Evolutionary conservation across 371 early-diverging fungal genomes (phyloP), one percentile per base, ranked within the genome.

Genomic region (Actinomortierella ambigua): DNA sequence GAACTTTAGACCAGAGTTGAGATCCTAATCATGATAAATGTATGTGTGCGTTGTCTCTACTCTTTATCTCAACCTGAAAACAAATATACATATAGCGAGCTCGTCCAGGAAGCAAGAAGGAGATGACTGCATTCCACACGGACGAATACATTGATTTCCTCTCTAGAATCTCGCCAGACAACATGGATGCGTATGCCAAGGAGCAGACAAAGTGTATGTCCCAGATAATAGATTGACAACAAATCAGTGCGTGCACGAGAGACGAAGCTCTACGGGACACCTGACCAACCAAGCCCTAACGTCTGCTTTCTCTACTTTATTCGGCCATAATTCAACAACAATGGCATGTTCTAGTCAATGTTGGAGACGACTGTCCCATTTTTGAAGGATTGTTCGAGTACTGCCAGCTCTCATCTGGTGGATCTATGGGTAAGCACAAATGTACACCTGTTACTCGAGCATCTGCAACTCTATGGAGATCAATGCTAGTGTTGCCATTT

Each of bases 141-240:
- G 95, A 97, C 76, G 99, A 99, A 68, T 99, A 99, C 76, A 95
- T 99, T 62, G 95, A 98, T 68, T 99, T 99, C 77, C 82, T 99
- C 56, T 82, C 91, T 34, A 88, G 92, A 53, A 96, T 99, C 1
- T 94, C 95, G 1, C 96, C 98, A 0, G 98, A 98, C 22, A 96
- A 93, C 69, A 85, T 92, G 60, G 92, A 95, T 41, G 81, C 90
- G 27, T 84, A 94, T 57, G 84, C 84, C 20, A 88, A 89, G 67
- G 92, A 93, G 62, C 91, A 95, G 57, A 77, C 86, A 42, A 90
- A 92, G 77, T 97, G 94, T 91, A 88, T 77, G 80, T 44, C 20
- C 13, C 13, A n/a, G n/a, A n/a, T 20, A 44, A 44, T 3, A 2
- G 44, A 44, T 13, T 13, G 44, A 44, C 4, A 44, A 44, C 15